Base-by-base conservation (phyloP, 176 grass and related monocot genomes). In the Elymus sibiricus region DNA sequence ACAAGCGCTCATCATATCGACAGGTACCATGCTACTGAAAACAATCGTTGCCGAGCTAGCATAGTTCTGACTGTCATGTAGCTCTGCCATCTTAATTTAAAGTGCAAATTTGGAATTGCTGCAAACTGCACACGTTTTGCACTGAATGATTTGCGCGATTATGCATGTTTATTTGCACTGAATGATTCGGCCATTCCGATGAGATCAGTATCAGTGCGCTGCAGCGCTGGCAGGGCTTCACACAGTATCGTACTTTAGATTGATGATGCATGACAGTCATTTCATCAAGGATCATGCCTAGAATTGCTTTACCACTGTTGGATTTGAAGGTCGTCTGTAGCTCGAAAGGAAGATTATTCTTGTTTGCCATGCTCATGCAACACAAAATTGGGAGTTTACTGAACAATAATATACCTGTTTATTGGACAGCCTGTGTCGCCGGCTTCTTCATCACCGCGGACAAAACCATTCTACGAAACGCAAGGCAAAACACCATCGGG, bases 391-490 rank as follows among this genome's bases (percentile, higher is more conserved):
- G 24, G 29, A 43, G 29, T 55, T 79, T 14, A 70, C 46, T 82
- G 25, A 79, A 17, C 47, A 89, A 65, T 6, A 79, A 38, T 49
- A 77, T 34, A 11, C 7, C 4, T 44, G 6, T 86, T 77, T 34
- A 8, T 88, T 85, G 82, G 25, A 56, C 93, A 98, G 96, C 92
- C 60, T 90, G 91, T 42, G 70, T 95, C 56, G 47, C 96, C 43
- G 96, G 93, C 11, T 98, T 98, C 88, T 95, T 95, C 90, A 95
- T 98, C 60, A 91, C 90, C 26, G 96, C 96, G 46, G 96, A 98
- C 64, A 87, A 79, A 85, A 85, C 47, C 9, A 98, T 98, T 83
- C 82, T 95, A 17, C 69, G 84, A 40, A 95, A 70, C 24, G 96
- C 96, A 72, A 92, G 93, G 56, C 86, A 89, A 58, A 98, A 98